Conservation (phyloP, 352 stramenopile species). For the Peronospora belbahrii region DNA sequence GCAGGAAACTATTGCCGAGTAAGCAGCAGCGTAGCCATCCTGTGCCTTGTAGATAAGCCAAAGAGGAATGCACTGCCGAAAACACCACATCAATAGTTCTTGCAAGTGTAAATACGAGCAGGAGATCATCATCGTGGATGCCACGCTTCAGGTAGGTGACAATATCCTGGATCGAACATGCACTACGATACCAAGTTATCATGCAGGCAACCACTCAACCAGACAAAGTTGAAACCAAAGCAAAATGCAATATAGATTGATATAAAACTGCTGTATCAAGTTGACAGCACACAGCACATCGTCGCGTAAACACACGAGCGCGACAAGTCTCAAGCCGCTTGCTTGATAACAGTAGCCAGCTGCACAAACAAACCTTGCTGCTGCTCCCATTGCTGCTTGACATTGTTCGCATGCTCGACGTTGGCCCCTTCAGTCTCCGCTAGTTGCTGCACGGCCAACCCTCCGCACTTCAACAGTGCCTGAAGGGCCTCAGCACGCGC, state of each 20-base stretch:
- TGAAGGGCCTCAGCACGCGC: slow-evolving; percentile 63
- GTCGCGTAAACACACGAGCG: slow-evolving; percentile 10
- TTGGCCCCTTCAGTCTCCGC: slow-evolving; percentile 18
- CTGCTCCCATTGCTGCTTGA: slow-evolving; percentile 57
- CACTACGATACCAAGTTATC: too few species aligned
- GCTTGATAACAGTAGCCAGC: slow-evolving; percentile 74
- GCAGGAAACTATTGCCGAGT: slow-evolving; percentile 18
- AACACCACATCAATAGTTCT: too few species aligned
- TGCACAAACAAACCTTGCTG: slow-evolving; percentile 64
- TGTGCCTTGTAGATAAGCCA: slow-evolving; percentile 28
- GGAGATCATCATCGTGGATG: too few species aligned
- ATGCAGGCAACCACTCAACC: background rate
- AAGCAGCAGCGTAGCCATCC: slow-evolving; percentile 1
- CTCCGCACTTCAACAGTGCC: slow-evolving; percentile 64
- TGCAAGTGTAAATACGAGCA: too few species aligned
- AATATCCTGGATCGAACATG: too few species aligned
- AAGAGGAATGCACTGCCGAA: too few species aligned
- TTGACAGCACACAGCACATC: slow-evolving; percentile 2
- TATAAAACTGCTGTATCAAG: slow-evolving; percentile 4
- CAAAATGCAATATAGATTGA: slow-evolving; percentile 21
- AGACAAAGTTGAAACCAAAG: slow-evolving; percentile 2
- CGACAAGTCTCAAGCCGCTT: slow-evolving; percentile 28
- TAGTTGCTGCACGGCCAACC: slow-evolving; percentile 41
- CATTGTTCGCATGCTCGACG: slow-evolving; percentile 19
- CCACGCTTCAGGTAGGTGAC: background rate